Conservation (phyloP, 2,329 filamentous ascomycete species). For the Delphinella strobiligena region DNA sequence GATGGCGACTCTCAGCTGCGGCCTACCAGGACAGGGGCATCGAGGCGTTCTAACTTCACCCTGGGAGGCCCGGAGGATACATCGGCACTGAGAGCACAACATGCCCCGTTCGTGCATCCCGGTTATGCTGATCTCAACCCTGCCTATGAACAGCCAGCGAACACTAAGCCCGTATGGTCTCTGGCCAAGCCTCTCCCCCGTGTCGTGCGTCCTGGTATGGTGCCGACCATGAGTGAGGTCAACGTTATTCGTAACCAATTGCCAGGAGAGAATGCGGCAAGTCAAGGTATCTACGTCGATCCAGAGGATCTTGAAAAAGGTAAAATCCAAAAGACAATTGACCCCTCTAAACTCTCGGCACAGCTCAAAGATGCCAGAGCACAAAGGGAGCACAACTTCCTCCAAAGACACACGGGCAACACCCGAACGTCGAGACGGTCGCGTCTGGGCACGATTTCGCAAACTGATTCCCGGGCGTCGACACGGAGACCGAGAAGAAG, state of each 20-base stretch:
- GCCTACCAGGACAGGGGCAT: neutral
- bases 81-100: neutral
- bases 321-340: constrained; percentile 24
- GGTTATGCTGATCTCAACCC: constrained; percentile 4
- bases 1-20: neutral
- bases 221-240: constrained; percentile 26
- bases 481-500: neutral
- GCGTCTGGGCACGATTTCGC: constrained; percentile 10
- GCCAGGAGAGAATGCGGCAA: constrained; percentile 14
- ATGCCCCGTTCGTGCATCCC: constrained; percentile 13
- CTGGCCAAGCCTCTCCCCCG: constrained; percentile 4
- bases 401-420: constrained; percentile 12
- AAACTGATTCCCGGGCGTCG: neutral
- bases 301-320: constrained; percentile 32
- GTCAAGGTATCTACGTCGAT: constrained; percentile 25
- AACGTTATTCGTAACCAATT: constrained; percentile 20
- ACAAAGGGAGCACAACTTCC: constrained; percentile 20
- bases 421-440: constrained; percentile 9
- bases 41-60: neutral
- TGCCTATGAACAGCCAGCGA: constrained; percentile 1
- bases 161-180: neutral
- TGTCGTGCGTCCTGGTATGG: constrained; percentile 9
- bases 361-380: constrained; percentile 34
- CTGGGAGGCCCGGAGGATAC: neutral
- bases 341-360: constrained; percentile 30